Conservation (phyloP, 257 asterid species). For the Avicennia marina region DNA sequence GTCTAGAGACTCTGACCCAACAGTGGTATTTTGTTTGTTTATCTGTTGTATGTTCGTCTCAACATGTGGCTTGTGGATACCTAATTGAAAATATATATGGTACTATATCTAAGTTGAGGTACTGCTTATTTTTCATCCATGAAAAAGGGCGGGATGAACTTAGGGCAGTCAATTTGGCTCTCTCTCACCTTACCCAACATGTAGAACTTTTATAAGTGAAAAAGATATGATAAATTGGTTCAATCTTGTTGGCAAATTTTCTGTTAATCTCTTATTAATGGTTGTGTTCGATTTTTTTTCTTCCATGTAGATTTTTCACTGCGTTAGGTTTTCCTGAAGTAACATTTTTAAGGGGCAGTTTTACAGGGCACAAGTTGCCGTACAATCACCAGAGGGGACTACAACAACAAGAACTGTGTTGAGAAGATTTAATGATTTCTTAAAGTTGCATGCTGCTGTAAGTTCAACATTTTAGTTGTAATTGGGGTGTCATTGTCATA, state of each 20-base stretch:
- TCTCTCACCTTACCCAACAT: background rate
- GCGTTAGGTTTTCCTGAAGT: conserved; percentile 14
- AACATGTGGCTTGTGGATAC: background rate
- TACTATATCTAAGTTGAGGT: too few species aligned
- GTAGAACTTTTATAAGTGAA: conserved; percentile 10
- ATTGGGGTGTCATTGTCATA: too few species aligned
- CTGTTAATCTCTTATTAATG: conserved; percentile 12
- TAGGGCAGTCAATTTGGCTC: conserved; percentile 9
- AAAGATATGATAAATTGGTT: background rate
- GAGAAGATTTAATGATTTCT: conserved; percentile 93
- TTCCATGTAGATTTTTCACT: background rate
- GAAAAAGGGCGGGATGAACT: background rate
- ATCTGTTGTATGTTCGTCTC: conserved; percentile 6
- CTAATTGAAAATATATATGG: too few species aligned
- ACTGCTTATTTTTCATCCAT: too few species aligned
- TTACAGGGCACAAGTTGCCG: conserved; percentile 91
- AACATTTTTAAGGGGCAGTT: conserved; percentile 48
- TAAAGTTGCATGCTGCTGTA: conserved; percentile 80
- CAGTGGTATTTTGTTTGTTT: conserved; percentile 68
- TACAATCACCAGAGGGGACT: conserved; percentile 89
- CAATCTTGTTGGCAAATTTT: conserved; percentile 12
- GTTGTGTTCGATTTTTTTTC: background rate
- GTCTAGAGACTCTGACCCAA: conserved; percentile 89
- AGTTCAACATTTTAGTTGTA: conserved; percentile 37
- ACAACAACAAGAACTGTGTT: conserved; percentile 75